Base-by-base conservation (phyloP, 345 rosid genomes). In the Noccaea bulbosa region DNA sequence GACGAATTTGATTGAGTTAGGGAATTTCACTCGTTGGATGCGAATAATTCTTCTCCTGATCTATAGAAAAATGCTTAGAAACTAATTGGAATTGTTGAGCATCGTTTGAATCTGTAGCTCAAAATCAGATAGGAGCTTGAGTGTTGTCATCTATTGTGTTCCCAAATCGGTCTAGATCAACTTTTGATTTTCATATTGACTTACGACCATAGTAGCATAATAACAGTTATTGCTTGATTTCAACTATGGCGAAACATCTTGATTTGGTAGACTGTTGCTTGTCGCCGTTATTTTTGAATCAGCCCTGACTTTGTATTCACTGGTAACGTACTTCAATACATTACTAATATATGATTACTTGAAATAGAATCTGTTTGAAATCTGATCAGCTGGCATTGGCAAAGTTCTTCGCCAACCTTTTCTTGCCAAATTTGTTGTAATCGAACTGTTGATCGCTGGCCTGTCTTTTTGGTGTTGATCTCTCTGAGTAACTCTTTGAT, bases 111-210 rank as follows among this genome's bases (percentile, higher is more conserved):
- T 46, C 14, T 46, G 54, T 66, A 66, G 61, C 46, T 65, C 14
- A 48, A 51, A 58, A 49, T 73, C 4, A 58, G 67, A 49, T 43
- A 50, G 46, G 67, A 45, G 7, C 17, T 10, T 51, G 59, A 38
- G 17, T 60, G 60, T 11, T 52, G 34, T 27, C 44, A 8, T 60
- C 2, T 39, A 39, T 6, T 27, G 20, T 70, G 33, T 0, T 60
- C 24, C n/a, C 2, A 34, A 55, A 27, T 58, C 4, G 9, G 34
- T 12, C 20, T 27, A 47, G 46, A 7, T 47, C 44, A 37, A 6
- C 59, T 65, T 57, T 22, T 56, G 43, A 30, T 38, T 12, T 11
- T 47, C 52, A 30, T 43, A 2, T 5, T 14, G 33, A 3, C 57
- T 71, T 43, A n/a, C 0, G 14, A 51, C 27, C 11, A 24, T 64